Base-by-base conservation (phyloP, 768 basidiomycete species). In the Russula dissimulans region DNA sequence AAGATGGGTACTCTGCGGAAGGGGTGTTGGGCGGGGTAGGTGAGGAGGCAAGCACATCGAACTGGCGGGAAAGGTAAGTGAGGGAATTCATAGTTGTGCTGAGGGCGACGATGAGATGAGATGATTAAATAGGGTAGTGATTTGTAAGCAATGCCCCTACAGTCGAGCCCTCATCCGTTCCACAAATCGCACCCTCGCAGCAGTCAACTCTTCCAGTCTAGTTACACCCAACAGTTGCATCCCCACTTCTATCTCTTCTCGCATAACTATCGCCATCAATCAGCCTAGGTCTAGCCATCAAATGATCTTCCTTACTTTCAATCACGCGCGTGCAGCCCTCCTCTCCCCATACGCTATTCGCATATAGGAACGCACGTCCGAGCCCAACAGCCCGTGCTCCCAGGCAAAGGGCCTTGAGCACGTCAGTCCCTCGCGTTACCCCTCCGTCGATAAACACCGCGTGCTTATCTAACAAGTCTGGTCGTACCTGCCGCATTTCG, bases 11-110 rank as follows among this genome's bases (percentile, higher is more conserved):
- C 31, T 78, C 75, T 47, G 73, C 67, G 47, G 75, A 72, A 45
- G 83, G 81, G 1, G 84, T 81, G 42, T 82, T 78, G 15, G 85
- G 80, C 31, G 82, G 81, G 45, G 83, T 77, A 66, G 77, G 78
- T 51, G 84, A 71, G 8, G 83, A 74, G 60, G 85, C 84, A 66
- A 89, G 75, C 62, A 81, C 83, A 75, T 92, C 88, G 78, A 90
- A 84, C 71, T 89, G 86, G 69, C 86, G 85, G 66, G 90, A 88
- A 62, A 92, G 78, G 74, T 88, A 85, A 17, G 81, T 78, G 68
- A 92, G 82, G 67, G 87, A 87, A 76, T 92, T 91, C 90, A 92
- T 92, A 34, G 64, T 61, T 11, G 22, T 26, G 22, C 22, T 26
- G n/a, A n/a, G n/a, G n/a, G n/a, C 22, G 22, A 26, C 29, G 5